Evolutionary conservation across 176 grass and related monocot species (phyloP), one percentile per base, ranked within the genome.

Genomic region (Lolium multiflorum): DNA sequence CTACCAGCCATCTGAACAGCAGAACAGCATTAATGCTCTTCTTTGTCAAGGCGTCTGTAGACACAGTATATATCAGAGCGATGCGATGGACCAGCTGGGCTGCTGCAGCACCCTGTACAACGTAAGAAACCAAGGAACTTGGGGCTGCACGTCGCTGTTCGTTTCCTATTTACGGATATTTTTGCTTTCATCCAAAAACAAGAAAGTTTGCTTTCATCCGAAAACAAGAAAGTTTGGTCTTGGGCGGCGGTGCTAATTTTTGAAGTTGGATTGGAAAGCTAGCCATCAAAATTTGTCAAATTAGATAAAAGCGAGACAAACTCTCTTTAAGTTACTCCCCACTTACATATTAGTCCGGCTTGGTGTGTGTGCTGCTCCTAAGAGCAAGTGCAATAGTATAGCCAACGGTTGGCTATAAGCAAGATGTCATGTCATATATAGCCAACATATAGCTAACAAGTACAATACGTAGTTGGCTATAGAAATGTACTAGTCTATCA

Each of bases 1-100:
- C 43, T 50, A 55, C 74, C 74, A 18, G 74, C 49, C 74, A 76
- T 76, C 74, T 55, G 74, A 76, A 28, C 74, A 2, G 2, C 31
- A 35, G 31, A 35, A 35, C 25, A 4, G 9, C 49, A 76, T 76
- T 52, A 55, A 76, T 76, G 74, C 74, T 20, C 49, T 6, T 20
- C 47, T 76, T 31, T 52, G 25, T 11, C 26, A 18, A 76, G 2
- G 15, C 6, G 74, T 17, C 14, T 76, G 74, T 55, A 18, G 74
- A 16, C 25, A 76, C 74, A 76, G 25, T 54, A 10, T 52, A 76
- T 1, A 76, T 55, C 74, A 37, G 74, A 35, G 49, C 0, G 49
- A 55, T 35, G 16, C 49, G 72, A 75, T 31, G 47, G 72, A 52
- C 72, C 47, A 52, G 72, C 72, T 50, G 15, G 24, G 72, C 8